Base-by-base conservation (phyloP, 768 basidiomycete genomes). In the Heimioporus sp. region DNA sequence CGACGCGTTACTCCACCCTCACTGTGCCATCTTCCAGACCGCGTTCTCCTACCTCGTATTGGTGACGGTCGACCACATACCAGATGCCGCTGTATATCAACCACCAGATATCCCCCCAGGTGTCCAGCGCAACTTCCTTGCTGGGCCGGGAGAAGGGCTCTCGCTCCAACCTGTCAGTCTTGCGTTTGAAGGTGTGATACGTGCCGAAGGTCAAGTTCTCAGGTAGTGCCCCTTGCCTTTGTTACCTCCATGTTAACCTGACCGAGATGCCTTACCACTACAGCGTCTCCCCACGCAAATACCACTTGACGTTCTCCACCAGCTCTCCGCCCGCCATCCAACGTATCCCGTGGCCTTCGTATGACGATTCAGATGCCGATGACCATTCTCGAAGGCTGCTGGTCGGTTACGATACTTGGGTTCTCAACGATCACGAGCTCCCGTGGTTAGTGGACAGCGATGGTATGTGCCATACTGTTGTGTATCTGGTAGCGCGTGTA, bases 291-390 rank as follows among this genome's bases (percentile, higher is more conserved):
- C 88, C 88, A 20, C 79, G 90, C 47, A 82, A 76, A 61, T 71
- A 82, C 45, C 78, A 83, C 66, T 74, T 93, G 24, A 53, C 86
- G 37, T 92, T 92, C 64, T 86, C 90, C 3, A 92, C 90, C 1
- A 74, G 72, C 57, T 80, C 75, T 49, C 91, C 92, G 2, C 80
- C 88, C 2, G 82, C 90, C 4, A 74, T 93, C 24, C 91, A 93
- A 60, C 81, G 86, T 20, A 88, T 93, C 60, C 90, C 91, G 2
- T 93, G 92, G 90, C 91, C 92, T 9, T 66, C 71, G 34, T 73
- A 78, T 34, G 72, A 72, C 19, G 74, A 75, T 9, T 64, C 65
- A 31, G 72, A 78, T 28, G 70, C 67, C 12, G 72, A 59, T 20
- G 59, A 57, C n/a, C 63, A 65, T 28, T 66, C 65, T 43, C 73